Conservation (phyloP, 345 rosid genomes). For the Pistacia integerrima region DNA sequence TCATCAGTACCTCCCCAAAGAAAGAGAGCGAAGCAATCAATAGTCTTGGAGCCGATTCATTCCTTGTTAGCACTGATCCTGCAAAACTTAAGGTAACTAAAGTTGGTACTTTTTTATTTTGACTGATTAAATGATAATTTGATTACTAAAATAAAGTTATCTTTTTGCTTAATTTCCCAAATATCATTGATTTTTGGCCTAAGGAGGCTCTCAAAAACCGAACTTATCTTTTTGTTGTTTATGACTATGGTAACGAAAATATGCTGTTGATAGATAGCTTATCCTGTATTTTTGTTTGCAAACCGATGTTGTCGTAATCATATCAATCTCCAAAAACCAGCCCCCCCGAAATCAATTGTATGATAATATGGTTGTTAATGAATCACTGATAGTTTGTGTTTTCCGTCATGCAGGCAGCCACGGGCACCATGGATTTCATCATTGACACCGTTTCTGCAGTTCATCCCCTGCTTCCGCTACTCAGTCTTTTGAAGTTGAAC, state of each 20-base stretch:
- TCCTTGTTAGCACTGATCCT: conserved; percentile 60
- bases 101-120: background rate
- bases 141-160: background rate
- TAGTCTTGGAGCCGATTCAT: conserved; percentile 61
- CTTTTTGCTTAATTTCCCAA: no score
- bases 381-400: conserved; percentile 3
- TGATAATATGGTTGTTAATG: background rate
- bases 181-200: no score
- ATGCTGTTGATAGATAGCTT: background rate
- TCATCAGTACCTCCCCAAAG: conserved; percentile 63
- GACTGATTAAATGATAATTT: background rate
- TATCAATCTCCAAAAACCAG: background rate
- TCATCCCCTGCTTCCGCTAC: conserved; percentile 70
- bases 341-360: background rate
- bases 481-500: conserved; percentile 64
- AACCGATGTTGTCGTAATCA: background rate
- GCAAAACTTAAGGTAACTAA: conserved; percentile 59
- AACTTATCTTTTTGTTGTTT: no score
- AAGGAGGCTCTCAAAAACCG: no score
- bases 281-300: background rate
- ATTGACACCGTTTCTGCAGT: conserved; percentile 85
- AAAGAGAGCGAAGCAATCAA: conserved; percentile 59
- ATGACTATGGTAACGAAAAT: background rate
- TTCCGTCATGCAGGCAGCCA: conserved; percentile 49
- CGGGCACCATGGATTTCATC: conserved; percentile 76